phyloP scores from a whole-genome alignment of 352 stramenopile genomes.

The Pythium diclinum region DNA sequence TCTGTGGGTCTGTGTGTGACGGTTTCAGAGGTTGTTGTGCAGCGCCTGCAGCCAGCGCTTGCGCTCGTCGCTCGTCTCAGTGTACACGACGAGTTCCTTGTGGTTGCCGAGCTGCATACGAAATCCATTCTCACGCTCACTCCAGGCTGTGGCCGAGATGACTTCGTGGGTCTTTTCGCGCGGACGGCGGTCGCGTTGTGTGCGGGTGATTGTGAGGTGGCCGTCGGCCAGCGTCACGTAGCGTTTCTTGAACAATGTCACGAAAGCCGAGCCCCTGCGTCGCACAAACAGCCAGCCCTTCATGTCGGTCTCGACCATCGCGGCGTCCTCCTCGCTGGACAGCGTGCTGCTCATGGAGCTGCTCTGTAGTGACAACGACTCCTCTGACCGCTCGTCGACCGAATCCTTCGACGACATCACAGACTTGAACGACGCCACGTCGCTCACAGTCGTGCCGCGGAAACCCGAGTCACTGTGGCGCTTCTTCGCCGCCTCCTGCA shows the following conservation, averaged over 20 bases:
- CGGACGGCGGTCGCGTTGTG: constrained; percentile 29
- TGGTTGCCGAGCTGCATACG: constrained; percentile 48
- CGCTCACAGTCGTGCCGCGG: constrained; percentile 43
- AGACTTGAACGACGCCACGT: constrained; percentile 17
- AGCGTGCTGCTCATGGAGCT: constrained; percentile 37
- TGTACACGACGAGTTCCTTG: constrained; percentile 54
- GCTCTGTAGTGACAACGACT: constrained; percentile 25
- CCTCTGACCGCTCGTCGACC: constrained; percentile 11
- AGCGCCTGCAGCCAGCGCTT: constrained; percentile 53
- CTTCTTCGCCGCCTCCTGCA: constrained; percentile 42
- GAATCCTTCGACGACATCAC: neutral
- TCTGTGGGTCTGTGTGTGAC: neutral
- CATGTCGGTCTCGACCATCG: constrained; percentile 35
- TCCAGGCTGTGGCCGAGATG: constrained; percentile 43
- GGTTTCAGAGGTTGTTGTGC: constrained; percentile 36
- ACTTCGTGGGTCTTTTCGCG: constrained; percentile 47
- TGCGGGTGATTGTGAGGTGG: constrained; percentile 38
- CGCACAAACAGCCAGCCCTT: constrained; percentile 50
- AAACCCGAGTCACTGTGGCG: constrained; percentile 30
- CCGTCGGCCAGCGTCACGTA: constrained; percentile 47
- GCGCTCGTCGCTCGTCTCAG: constrained; percentile 40
- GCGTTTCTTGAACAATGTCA: constrained; percentile 55
- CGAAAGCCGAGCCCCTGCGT: constrained; percentile 12
- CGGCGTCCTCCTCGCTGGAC: constrained; percentile 34
- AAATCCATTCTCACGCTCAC: constrained; percentile 38